A percentile compares a stretch with the other conserved stretches of the same genome.
phyloP scores from a whole-genome alignment of 768 basidiomycete genomes.

The Thelephora aurantiotincta region DNA sequence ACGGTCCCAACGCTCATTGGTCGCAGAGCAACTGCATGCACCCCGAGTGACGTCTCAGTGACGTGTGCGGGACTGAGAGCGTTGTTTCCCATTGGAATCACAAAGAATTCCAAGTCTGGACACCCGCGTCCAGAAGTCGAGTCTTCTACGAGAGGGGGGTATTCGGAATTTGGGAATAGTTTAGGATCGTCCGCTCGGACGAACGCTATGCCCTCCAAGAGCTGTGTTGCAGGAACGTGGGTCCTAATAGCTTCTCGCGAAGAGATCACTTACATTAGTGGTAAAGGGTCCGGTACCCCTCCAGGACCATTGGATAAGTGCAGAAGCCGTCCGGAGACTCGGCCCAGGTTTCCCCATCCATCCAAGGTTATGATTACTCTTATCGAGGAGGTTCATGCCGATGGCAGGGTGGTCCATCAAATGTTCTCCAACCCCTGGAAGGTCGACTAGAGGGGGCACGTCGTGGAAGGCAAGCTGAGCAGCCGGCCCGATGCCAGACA shows the following conservation, averaged over 20 bases:
- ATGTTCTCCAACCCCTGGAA: constrained; percentile 17
- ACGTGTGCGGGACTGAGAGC: not conserved
- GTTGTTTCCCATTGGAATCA: constrained; percentile 4
- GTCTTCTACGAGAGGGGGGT: constrained; percentile 11
- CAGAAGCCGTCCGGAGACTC: not conserved
- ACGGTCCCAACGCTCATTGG: constrained; percentile 28
- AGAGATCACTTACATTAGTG: not conserved
- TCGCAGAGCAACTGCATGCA: constrained; percentile 7
- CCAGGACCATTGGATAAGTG: not conserved
- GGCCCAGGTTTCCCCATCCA: not conserved
- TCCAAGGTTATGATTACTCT: not conserved
- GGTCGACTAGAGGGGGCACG: constrained; percentile 10
- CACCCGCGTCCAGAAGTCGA: constrained; percentile 18
- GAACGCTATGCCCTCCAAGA: constrained; percentile 38
- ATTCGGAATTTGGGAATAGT: constrained; percentile 23
- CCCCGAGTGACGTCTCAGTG: not conserved
- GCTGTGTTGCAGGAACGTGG: constrained; percentile 8
- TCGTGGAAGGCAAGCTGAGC: constrained; percentile 9
- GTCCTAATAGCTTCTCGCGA: not conserved
- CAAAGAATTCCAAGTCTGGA: constrained; percentile 22
- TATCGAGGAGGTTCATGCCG: constrained; percentile 1
- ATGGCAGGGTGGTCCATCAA: constrained; percentile 15
- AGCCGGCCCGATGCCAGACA: constrained; percentile 17
- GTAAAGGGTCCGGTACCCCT: constrained; percentile 3
- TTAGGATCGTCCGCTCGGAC: constrained; percentile 31